phyloP scores from a whole-genome alignment of 257 asterid genomes.

The Voacanga thouarsii region DNA sequence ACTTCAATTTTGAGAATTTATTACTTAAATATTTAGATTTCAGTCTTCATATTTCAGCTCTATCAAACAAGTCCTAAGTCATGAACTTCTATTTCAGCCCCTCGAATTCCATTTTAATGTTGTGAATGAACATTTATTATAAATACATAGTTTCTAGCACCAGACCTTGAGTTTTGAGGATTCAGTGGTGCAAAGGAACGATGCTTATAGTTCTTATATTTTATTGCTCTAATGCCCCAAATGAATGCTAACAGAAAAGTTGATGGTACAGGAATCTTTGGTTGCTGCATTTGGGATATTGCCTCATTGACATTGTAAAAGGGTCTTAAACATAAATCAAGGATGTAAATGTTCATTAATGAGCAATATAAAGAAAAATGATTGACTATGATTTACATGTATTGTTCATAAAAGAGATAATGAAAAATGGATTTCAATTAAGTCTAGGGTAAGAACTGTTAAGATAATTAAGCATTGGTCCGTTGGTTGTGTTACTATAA shows the following conservation, averaged over 20 bases:
- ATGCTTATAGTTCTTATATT: not conserved
- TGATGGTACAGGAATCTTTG: not conserved
- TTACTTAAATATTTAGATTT: no score
- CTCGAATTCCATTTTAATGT: not conserved
- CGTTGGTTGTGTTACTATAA: not conserved
- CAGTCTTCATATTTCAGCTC: no score
- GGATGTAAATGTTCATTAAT: no score
- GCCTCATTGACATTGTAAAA: not conserved
- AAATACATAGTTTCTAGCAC: not conserved
- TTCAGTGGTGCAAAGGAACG: not conserved
- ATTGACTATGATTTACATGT: not conserved
- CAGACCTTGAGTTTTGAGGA: not conserved
- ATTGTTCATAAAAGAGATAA: not conserved
- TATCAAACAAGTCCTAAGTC: no score
- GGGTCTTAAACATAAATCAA: not conserved
- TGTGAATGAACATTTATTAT: no score
- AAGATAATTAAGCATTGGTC: not conserved
- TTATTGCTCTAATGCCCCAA: not conserved
- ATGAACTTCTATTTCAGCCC: not conserved
- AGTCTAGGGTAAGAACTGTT: not conserved
- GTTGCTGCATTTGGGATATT: not conserved
- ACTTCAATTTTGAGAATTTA: no score
- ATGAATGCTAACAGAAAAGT: not conserved
- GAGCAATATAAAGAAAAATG: not conserved
- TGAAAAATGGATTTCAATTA: not conserved